A percentile compares a stretch with the other conserved stretches of the same genome.
phyloP scores from a whole-genome alignment of 2,329 filamentous ascomycete species.

The Fusarium nurragi region DNA sequence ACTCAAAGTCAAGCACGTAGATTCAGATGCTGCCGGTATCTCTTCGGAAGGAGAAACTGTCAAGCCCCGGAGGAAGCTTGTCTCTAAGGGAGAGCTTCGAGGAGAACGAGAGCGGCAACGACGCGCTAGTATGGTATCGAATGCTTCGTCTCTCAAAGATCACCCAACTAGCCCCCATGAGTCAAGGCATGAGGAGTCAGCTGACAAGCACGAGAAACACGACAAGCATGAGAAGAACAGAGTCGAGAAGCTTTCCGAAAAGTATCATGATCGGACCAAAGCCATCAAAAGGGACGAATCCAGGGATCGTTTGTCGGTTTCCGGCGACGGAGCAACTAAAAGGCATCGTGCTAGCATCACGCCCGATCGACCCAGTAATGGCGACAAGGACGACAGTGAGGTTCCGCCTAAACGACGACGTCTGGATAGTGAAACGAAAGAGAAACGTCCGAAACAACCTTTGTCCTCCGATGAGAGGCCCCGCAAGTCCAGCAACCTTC shows the following conservation, averaged over 20 bases:
- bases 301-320: slow-evolving; percentile 61
- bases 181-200: slow-evolving; percentile 57
- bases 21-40: slow-evolving; percentile 61
- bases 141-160: slow-evolving; percentile 62
- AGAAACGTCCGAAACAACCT: slow-evolving; percentile 57
- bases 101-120: slow-evolving; percentile 68
- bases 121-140: slow-evolving; percentile 67
- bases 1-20: slow-evolving; percentile 61
- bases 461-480: slow-evolving; percentile 58
- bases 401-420: slow-evolving; percentile 65
- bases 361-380: slow-evolving; percentile 61
- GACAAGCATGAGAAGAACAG: slow-evolving; percentile 55
- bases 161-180: slow-evolving; percentile 62
- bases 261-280: slow-evolving; percentile 68
- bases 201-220: slow-evolving; percentile 54
- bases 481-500: slow-evolving; percentile 54
- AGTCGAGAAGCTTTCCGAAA: slow-evolving; percentile 56
- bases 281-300: slow-evolving; percentile 70
- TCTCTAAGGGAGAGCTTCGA: slow-evolving; percentile 70
- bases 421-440: slow-evolving; percentile 63
- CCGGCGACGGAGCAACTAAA: slow-evolving; percentile 64
- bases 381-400: slow-evolving; percentile 64
- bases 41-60: slow-evolving; percentile 67
- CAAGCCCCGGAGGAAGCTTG: slow-evolving; percentile 70
- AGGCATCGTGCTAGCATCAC: slow-evolving; percentile 68